Base-by-base conservation (phyloP, 2,329 filamentous ascomycete genomes). In the Xylaria sp. region DNA sequence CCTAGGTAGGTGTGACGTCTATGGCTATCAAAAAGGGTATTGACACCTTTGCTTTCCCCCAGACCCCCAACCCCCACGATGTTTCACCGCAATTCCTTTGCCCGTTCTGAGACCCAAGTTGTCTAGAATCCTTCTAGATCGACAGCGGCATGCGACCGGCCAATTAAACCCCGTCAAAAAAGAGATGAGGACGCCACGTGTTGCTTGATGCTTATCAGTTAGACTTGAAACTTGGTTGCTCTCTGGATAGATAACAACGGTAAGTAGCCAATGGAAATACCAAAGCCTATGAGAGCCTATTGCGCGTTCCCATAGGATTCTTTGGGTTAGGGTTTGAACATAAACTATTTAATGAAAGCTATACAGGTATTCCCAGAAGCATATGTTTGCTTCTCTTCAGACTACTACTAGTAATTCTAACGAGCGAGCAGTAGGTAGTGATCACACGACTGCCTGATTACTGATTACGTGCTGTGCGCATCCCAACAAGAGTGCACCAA, bases 91-190 rank as follows among this genome's bases (percentile, higher is more conserved):
- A 56, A 65, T 63, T 66, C 65, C 55, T 64, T 60, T 60, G 32
- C 54, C 24, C 58, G 24, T 51, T 69, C 67, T 71, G 69, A 73
- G 71, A 71, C 70, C 63, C 14, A 24, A 62, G 58, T 32, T 74
- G 71, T 72, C 71, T 72, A 73, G 74, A 74, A 76, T 70, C 69
- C 56, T 75, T 76, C 75, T 60, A 75, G 72, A 73, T 74, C 70
- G 68, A 71, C 72, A 54, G 69, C 60, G 54, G 60, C 54, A 66
- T 19, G 47, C 24, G 47, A 61, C 30, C 60, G 63, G 55, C 70
- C 69, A 73, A 69, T 74, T 30, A 68, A 59, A 60, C 47, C 39
- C 9, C 32, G 54, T 60, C n/a, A 50, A 27, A n/a, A n/a, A 59
- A 36, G 27, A 69, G 58, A 58, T 47, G 53, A 61, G 27, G 65